Base-by-base conservation (phyloP, 2,329 filamentous ascomycete genomes). In the Aspergillus phoenicis region DNA sequence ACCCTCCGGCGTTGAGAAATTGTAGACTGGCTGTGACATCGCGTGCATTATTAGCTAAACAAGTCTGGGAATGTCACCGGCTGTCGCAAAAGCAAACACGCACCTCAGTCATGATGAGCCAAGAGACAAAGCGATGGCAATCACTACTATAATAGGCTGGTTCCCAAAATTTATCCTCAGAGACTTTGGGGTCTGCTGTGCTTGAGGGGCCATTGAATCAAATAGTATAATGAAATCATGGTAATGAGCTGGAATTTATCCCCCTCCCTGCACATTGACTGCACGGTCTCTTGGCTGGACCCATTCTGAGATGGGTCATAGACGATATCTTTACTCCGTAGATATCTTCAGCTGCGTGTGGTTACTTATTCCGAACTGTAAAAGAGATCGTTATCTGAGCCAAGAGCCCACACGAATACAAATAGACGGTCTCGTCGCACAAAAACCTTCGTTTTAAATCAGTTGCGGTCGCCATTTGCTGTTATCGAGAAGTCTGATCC, bases 1-100 rank as follows among this genome's bases (percentile, higher is more conserved):
- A 38, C 85, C 85, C 63, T 81, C 80, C 20, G 85, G 84, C 57
- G 66, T 68, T 28, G 73, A 75, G 28, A 67, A 64, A 62, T 78
- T 73, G 66, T 72, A 79, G 36, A 66, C 65, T 4, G 73, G 74
- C 75, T 75, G 39, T 52, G 11, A 7, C 11, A 11, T 13, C 2
- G 8, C 36, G n/a, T n/a, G 8, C 36, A 24, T 20, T 6, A 22
- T 33, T 39, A 56, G 33, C 26, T 11, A 17, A 33, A 41, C 6
- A 15, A n/a, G 17, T 13, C 20, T 8, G 4, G 8, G 11, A 52
- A 10, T 7, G 5, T 4, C 51, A 52, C 20, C 22, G 24, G 5
- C 15, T 10, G 15, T 26, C 13, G 20, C 24, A 28, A 30, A 49
- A 51, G 13, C 2, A 5, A 53, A 20, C n/a, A 53, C 36, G 4